Percentiles rank a stretch among this genome's conserved stretches.
Evolutionary conservation across 1,139 yeast genomes (phyloP).

Genomic region (Geotrichum aggregatum): DNA sequence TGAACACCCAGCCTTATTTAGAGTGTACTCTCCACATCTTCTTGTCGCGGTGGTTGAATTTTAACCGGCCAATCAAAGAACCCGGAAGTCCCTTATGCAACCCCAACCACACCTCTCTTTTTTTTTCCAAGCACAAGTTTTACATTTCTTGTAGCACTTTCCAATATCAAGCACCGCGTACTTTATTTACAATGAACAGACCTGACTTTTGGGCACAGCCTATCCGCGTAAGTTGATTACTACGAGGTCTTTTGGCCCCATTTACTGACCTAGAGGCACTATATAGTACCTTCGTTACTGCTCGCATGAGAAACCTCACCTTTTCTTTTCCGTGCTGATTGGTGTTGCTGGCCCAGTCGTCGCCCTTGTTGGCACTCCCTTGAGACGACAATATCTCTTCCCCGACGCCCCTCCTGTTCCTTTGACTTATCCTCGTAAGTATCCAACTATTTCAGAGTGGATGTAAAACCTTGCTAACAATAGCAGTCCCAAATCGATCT

Average conservation of each 20-base stretch:
- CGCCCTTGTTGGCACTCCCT: constrained; percentile 56
- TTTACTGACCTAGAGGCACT: not conserved
- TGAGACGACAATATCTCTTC: constrained; percentile 66
- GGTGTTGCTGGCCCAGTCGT: constrained; percentile 68
- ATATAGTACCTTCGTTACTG: constrained; percentile 71
- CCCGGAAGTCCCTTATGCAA: not conserved
- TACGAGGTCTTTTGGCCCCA: not conserved
- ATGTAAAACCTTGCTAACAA: not conserved
- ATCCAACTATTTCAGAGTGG: constrained; percentile 10
- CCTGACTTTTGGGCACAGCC: constrained; percentile 23
- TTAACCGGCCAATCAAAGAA: constrained; percentile 3
- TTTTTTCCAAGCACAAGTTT: not conserved
- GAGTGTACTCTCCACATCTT: no score
- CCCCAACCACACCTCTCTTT: constrained; percentile 5
- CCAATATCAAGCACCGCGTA: no score
- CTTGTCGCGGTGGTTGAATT: no score
- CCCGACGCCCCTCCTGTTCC: constrained; percentile 70
- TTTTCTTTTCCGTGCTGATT: constrained; percentile 63
- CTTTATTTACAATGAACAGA: not conserved
- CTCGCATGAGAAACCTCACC: constrained; percentile 75
- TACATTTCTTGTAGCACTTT: not conserved
- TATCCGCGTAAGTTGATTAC: constrained; percentile 16
- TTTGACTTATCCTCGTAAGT: constrained; percentile 54
- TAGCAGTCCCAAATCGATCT: constrained; percentile 7
- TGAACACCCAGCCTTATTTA: no score